Percentiles rank a stretch among this genome's conserved stretches.
These are phyloP conservation scores for Macrophomina pseudophaseolina DNA, from an alignment of 2,329 filamentous ascomycete genomes.

Conservation along the genomic window DNA sequence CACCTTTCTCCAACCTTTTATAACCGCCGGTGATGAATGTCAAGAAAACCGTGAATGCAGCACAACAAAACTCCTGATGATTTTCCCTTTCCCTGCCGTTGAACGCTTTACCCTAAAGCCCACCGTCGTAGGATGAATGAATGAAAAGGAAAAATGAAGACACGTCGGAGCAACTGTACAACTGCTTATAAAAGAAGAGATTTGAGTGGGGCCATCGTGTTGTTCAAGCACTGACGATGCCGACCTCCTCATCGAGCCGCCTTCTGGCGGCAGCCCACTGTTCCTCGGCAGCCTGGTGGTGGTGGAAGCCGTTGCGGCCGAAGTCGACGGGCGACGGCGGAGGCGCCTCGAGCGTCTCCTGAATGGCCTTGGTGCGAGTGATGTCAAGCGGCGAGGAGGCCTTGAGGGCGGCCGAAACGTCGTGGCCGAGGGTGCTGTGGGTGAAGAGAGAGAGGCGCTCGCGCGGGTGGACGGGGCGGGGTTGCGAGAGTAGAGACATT, in stretches of 20 bases:
- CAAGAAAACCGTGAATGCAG: neutral
- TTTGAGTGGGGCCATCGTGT: neutral
- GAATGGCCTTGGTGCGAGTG: conserved; percentile 26
- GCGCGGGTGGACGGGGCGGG: conserved; percentile 43
- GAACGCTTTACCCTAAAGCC: neutral
- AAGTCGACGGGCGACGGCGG: conserved; percentile 49
- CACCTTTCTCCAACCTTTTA: neutral
- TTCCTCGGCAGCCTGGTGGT: conserved; percentile 3
- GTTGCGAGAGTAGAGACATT: conserved; percentile 35
- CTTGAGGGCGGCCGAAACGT: conserved; percentile 48
- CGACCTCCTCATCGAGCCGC: conserved; percentile 16
- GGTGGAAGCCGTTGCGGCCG: conserved; percentile 36
- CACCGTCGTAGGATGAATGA: neutral
- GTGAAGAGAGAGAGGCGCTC: conserved; percentile 49
- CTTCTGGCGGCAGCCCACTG: conserved; percentile 4
- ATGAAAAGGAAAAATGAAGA: neutral
- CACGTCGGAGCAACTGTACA: neutral
- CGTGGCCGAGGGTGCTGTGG: conserved; percentile 47
- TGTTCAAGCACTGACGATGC: conserved; percentile 1
- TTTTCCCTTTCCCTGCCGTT: neutral
- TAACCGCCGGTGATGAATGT: neutral
- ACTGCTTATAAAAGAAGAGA: neutral
- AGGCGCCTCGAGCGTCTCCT: conserved; percentile 47
- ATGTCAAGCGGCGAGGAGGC: conserved; percentile 36
- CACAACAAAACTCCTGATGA: neutral